Conservation (phyloP, 441 rosid species). For the Gossypium lobatum region DNA sequence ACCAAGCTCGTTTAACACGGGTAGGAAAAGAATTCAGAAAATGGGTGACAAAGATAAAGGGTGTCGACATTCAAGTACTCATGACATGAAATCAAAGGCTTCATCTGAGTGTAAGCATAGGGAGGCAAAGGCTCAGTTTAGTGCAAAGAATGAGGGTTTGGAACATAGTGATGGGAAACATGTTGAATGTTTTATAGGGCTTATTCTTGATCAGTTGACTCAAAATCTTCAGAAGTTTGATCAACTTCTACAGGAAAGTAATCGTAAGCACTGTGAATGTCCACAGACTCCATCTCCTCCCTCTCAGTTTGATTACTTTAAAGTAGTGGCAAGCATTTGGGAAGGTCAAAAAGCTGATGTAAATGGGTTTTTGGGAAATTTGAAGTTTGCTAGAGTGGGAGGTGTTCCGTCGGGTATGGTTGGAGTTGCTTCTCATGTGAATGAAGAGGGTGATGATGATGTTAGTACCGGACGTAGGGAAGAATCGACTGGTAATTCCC, state of each 20-base stretch:
- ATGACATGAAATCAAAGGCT: slow-evolving; percentile 29
- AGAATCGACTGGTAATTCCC: slow-evolving; percentile 46
- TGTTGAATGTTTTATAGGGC: slow-evolving; percentile 56
- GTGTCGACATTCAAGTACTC: slow-evolving; percentile 21
- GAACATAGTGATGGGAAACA: slow-evolving; percentile 32
- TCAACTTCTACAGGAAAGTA: slow-evolving; percentile 35
- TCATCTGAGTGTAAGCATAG: slow-evolving; percentile 23
- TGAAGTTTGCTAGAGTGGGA: slow-evolving; percentile 90
- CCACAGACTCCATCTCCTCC: slow-evolving; percentile 20
- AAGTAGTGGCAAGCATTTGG: slow-evolving; percentile 50
- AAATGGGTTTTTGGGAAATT: slow-evolving; percentile 71
- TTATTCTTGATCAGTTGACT: slow-evolving; percentile 51
- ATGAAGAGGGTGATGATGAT: slow-evolving; percentile 55
- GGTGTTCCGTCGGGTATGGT: slow-evolving; percentile 73
- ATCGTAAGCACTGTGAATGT: slow-evolving; percentile 22
- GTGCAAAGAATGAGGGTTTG: slow-evolving; percentile 18
- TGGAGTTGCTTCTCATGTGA: slow-evolving; percentile 55
- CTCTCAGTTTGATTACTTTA: slow-evolving; percentile 21
- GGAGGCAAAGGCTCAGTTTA: slow-evolving; percentile 21
- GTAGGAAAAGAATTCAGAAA: slow-evolving; percentile 51
- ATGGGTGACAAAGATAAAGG: slow-evolving; percentile 32
- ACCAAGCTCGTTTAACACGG: slow-evolving; percentile 54
- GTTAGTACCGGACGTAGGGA: slow-evolving; percentile 35
- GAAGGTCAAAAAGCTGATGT: slow-evolving; percentile 73
- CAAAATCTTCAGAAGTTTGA: slow-evolving; percentile 76